Evolutionary conservation across 2,329 filamentous ascomycete species (phyloP), one percentile per base, ranked within the genome.

Genomic region (Epichloe glyceriae): DNA sequence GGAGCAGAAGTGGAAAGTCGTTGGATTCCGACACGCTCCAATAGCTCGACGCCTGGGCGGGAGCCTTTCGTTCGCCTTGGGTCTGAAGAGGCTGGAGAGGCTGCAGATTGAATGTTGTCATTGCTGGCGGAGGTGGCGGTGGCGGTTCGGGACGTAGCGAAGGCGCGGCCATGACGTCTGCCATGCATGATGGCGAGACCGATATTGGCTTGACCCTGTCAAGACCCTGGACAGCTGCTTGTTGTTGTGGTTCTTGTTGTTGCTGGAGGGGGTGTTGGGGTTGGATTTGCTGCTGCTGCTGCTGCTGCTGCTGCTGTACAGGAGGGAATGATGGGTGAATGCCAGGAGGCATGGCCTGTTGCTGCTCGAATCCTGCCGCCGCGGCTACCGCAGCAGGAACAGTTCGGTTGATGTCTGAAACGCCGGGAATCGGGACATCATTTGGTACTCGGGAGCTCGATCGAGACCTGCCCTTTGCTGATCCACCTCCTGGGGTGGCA

Each of bases 1-100:
- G 76, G 45, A 93, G 72, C 52, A 88, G 74, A 51, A 75, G 77
- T 37, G 83, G 82, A 65, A 93, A 93, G 60, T 90, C 86, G 45
- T 76, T 84, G 50, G 84, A 76, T 67, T 93, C 87, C 1, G 84
- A 85, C 20, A 91, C 86, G 60, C 86, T 91, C 87, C 87, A 93
- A 64, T 93, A 93, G 65, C 86, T 91, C 1, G 85, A 88, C 14
- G 84, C 80, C 56, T 83, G 81, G 50, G 70, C 69, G 20, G 73
- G 72, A 10, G 68, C 65, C 52, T 76, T 78, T 42, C 76, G 74
- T 57, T 81, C 76, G 37, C 67, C 64, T 39, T 68, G 67, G 14
- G 65, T 59, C 53, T 72, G 70, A 2, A 30, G 26, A 30, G 26
- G 26, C 26, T 30, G 26, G 4, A 30, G 67, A 15, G 65, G 59